A percentile compares a stretch with the other conserved stretches of the same genome.
phyloP scores from a whole-genome alignment of 345 rosid genomes.

The Atalantia buxifolia region DNA sequence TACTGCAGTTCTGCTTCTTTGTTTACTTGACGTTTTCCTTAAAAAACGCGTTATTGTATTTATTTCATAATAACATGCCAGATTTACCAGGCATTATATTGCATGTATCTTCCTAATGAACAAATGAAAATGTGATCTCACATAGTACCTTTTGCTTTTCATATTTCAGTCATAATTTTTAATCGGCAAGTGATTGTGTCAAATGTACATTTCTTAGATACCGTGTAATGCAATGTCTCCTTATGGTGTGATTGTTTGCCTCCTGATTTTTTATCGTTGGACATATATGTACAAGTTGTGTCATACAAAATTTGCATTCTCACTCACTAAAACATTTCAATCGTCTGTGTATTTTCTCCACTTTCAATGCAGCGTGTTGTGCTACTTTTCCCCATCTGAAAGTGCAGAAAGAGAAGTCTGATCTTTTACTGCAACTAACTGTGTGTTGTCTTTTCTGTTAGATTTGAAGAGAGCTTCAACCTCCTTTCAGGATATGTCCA shows the following conservation, averaged over 20 bases:
- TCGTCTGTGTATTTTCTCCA: not conserved
- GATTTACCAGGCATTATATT: not conserved
- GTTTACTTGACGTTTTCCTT: not conserved
- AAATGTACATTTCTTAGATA: too few relatives aligned
- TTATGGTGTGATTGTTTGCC: too few relatives aligned
- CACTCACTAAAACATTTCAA: not conserved
- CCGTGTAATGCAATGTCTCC: too few relatives aligned
- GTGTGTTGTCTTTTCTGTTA: constrained; percentile 1
- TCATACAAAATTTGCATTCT: not conserved
- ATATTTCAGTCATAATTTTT: not conserved
- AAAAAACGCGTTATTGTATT: too few relatives aligned
- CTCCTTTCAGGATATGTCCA: constrained; percentile 14
- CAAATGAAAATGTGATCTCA: not conserved
- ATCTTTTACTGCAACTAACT: not conserved
- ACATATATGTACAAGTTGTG: not conserved
- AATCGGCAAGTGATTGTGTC: too few relatives aligned
- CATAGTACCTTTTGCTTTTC: not conserved
- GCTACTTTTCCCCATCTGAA: not conserved
- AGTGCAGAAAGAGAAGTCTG: not conserved
- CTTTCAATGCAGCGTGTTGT: not conserved
- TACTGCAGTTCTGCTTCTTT: too few relatives aligned
- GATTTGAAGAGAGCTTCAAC: constrained; percentile 25
- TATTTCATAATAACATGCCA: too few relatives aligned
- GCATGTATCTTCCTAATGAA: not conserved
- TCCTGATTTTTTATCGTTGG: not conserved